Conservation (phyloP, 208 protist species). For the Acanthamoeba triangularis region DNA sequence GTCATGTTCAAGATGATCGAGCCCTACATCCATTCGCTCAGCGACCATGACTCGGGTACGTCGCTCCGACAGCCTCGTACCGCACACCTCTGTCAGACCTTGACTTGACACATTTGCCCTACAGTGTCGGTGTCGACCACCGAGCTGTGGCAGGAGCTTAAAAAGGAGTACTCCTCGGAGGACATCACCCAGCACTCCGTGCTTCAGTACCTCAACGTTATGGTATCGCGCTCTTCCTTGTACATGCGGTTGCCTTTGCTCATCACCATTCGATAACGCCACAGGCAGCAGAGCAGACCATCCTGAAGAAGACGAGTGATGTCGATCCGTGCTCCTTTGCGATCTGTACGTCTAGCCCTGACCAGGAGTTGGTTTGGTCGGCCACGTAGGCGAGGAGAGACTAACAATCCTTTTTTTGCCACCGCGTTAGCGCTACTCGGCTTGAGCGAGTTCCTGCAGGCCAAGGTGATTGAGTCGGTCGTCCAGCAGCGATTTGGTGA, state of each 20-base stretch:
- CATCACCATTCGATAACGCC: background rate
- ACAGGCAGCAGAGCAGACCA: background rate
- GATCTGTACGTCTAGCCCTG: background rate
- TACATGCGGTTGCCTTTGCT: background rate
- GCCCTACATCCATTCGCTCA: slow-evolving; percentile 35
- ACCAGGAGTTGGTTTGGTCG: background rate
- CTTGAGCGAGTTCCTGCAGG: slow-evolving; percentile 54
- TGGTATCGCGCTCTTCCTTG: slow-evolving; percentile 4
- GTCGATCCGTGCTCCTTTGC: background rate
- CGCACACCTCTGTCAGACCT: background rate
- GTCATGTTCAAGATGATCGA: slow-evolving; percentile 58
- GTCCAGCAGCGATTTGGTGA: slow-evolving; percentile 60
- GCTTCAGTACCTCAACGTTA: slow-evolving; percentile 51
- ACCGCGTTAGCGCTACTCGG: slow-evolving; percentile 1
- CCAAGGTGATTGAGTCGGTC: slow-evolving; percentile 58
- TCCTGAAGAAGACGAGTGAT: slow-evolving; percentile 29
- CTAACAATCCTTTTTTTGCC: too few species aligned
- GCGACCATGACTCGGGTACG: background rate
- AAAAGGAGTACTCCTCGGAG: slow-evolving; percentile 25
- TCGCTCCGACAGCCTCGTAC: background rate
- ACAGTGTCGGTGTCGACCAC: background rate
- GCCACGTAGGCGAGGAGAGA: too few species aligned
- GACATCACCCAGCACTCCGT: slow-evolving; percentile 17
- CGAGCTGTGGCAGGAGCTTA: slow-evolving; percentile 22
- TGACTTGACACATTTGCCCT: background rate